Base-by-base conservation (phyloP, 345 rosid genomes). In the Salix viminalis region DNA sequence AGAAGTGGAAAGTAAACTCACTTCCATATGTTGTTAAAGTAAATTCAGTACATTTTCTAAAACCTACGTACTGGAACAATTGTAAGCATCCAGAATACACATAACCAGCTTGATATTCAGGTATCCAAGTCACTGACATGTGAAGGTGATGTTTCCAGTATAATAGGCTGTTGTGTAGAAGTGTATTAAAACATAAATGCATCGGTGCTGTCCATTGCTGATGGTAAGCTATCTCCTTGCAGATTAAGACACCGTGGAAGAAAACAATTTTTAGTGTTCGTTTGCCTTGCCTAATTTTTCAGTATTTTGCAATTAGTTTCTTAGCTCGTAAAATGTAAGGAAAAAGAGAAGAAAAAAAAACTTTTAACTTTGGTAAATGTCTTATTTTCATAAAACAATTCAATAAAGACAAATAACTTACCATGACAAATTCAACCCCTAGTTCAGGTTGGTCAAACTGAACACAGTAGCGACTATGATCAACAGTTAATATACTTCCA, bases 391-490 rank as follows among this genome's bases (percentile, higher is more conserved):
- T 26, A 28, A 75, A 66, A 15, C 50, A 76, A 15, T 36, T 48
- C 6, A 67, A 76, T 9, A 46, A 54, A 41, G 65, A 61, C 72
- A 60, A 21, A 42, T 26, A 64, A 52, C 26, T 79, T 91, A 96
- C 99, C 97, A 34, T 84, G 83, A 96, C 97, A 85, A 91, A 89
- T 86, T 90, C 97, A 83, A 91, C 97, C 71, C 98, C 99, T 56
- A 90, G 76, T 72, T 94, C 94, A 71, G 91, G 89, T 36, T 62
- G 67, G 77, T 91, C 98, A 84, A 96, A 96, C 87, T 91, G 91
- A 80, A 96, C 88, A 52, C 89, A 87, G 86, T 91, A 91, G 77
- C 83, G 89, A 77, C 88, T 88, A 84, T 90, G 92, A 85, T 96
- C 97, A 83, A 92, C 90, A 32, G 94, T 91, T 77, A 96, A 95